These are phyloP conservation scores for Saccharomycopsis sp. DNA, from an alignment of 805 yeast genomes.

Conservation along the genomic window DNA sequence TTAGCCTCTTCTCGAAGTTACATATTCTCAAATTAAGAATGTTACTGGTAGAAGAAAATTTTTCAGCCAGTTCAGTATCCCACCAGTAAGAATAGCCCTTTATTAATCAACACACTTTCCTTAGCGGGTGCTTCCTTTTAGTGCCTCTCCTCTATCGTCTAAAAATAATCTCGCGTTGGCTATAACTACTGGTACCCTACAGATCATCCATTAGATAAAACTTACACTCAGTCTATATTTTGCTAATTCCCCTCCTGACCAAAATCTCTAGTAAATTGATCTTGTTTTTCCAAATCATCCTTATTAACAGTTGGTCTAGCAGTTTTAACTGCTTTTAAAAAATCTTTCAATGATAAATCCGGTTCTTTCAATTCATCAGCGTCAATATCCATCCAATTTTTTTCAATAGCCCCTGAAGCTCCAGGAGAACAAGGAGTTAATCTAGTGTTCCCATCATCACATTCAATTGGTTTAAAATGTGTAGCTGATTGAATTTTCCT, in stretches of 20 bases:
- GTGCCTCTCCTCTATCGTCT: no score
- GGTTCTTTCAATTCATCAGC: slow-evolving; percentile 91
- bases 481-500: slow-evolving; percentile 94
- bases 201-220: no score
- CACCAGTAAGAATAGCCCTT: no score
- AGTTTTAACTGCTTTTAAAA: slow-evolving; percentile 82
- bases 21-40: no score
- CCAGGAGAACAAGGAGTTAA: slow-evolving; percentile 97
- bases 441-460: slow-evolving; percentile 35
- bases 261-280: slow-evolving; percentile 85
- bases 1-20: no score
- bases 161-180: no score
- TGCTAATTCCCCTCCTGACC: slow-evolving; percentile 93
- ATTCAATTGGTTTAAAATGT: slow-evolving; percentile 66
- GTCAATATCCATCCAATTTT: slow-evolving; percentile 89
- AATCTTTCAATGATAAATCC: slow-evolving; percentile 81
- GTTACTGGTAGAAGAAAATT: no score
- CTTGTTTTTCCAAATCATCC: slow-evolving; percentile 73
- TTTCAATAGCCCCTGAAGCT: slow-evolving; percentile 75
- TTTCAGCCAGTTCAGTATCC: no score
- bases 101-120: no score
- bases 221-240: no score
- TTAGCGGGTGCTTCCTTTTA: no score
- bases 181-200: no score
- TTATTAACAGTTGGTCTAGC: slow-evolving; percentile 94